Percentiles rank a stretch among this genome's conserved stretches.
Conservation (phyloP, 2,329 filamentous ascomycete species). For the Colletotrichum zoysiae region DNA sequence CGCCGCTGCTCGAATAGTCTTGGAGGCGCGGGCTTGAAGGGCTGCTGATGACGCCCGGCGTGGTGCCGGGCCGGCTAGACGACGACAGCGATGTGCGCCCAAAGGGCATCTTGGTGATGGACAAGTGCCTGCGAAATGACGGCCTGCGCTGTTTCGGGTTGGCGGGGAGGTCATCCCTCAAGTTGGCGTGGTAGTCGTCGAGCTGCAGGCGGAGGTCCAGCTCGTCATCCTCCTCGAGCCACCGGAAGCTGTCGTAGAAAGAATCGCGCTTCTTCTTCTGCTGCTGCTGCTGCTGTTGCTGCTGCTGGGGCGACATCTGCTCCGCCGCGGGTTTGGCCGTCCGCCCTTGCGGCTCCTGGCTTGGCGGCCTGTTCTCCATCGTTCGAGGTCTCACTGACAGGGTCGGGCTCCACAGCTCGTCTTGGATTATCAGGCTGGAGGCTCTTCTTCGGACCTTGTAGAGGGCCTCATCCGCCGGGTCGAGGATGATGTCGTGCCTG, state of each 20-base stretch:
- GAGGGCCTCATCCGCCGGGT: slow-evolving; percentile 67
- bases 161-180: slow-evolving; percentile 63
- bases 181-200: slow-evolving; percentile 77
- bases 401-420: slow-evolving; percentile 49
- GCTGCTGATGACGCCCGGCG: slow-evolving; percentile 51
- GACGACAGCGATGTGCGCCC: slow-evolving; percentile 65
- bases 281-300: too few relatives aligned
- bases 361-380: slow-evolving; percentile 44
- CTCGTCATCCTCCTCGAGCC: slow-evolving; percentile 80
- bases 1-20: slow-evolving; percentile 40
- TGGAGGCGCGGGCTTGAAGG: slow-evolving; percentile 45
- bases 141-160: slow-evolving; percentile 63
- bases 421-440: slow-evolving; percentile 51
- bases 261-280: slow-evolving; percentile 58
- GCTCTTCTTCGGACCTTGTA: slow-evolving; percentile 60
- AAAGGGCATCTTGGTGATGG: slow-evolving; percentile 76
- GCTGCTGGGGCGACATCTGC: slow-evolving; percentile 13
- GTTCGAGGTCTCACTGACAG: slow-evolving; percentile 47
- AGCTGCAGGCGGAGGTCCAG: slow-evolving; percentile 75
- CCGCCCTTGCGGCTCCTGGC: slow-evolving; percentile 41
- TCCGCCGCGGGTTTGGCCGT: slow-evolving; percentile 23
- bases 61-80: slow-evolving; percentile 61
- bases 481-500: slow-evolving; percentile 58
- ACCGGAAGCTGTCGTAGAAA: slow-evolving; percentile 77
- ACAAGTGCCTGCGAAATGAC: slow-evolving; percentile 78